Base-by-base conservation (phyloP, 2,329 filamentous ascomycete species). In the Zymoseptoria pseudotritici region DNA sequence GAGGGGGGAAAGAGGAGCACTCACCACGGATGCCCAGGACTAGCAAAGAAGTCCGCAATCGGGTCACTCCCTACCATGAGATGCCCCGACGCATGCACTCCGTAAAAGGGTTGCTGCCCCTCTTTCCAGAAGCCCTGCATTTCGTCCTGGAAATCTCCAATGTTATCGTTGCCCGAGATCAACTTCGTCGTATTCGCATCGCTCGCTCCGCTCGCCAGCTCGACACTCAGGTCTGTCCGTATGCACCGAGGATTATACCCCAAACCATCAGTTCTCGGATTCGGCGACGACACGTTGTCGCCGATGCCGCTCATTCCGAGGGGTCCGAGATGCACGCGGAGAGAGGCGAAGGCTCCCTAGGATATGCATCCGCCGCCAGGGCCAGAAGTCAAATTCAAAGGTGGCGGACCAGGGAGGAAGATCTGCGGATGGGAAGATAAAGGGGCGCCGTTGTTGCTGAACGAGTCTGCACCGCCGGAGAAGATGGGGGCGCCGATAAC, bases 361-460 rank as follows among this genome's bases (percentile, higher is more conserved):
- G 67, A 75, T 2, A 86, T 74, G 67, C 82, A 85, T 2, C 83
- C 83, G 42, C 83, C 82, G 11, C 83, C 83, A 0, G 74, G 74
- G n/a, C 80, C 83, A 0, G 77, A 49, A 1, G 78, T 79, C 17
- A 65, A 50, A 4, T 79, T 62, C 31, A 67, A 73, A 21, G 49
- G 4, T 61, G 64, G 55, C 62, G 55, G 42, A 42, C 49, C 31
- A 56, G 54, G 50, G 26, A 60, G 9, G 17, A 8, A 46, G 26
- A 51, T 53, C 17, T 19, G 17, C 3, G 58, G 20, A 17, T 42
- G 42, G 17, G 46, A 52, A 19, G 50, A 19, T 11, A 50, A 20
- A 19, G 59, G 64, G 7, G 55, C 64, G 21, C 72, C 71, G 51
- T 73, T 68, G n/a, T 68, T 67, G 53, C 66, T 63, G 24, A 74